phyloP scores from a whole-genome alignment of 768 basidiomycete genomes.

The Amanita inopinata region DNA sequence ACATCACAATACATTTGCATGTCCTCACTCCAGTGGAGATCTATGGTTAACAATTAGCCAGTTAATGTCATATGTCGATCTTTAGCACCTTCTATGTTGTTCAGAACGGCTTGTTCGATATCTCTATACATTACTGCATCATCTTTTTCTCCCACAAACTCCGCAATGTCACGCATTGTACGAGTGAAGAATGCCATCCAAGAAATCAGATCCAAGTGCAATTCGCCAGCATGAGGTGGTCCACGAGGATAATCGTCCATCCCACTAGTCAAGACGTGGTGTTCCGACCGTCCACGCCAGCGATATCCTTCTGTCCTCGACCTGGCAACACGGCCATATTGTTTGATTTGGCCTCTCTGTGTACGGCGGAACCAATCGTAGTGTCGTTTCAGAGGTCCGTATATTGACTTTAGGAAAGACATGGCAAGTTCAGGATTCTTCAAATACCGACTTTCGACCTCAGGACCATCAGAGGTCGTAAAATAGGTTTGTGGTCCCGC shows the following conservation, averaged over 20 bases:
- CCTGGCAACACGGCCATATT: conserved; percentile 75
- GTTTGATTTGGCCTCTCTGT: conserved; percentile 88
- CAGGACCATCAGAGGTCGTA: conserved; percentile 12
- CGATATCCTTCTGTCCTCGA: conserved; percentile 88
- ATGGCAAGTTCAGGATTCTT: conserved; percentile 52
- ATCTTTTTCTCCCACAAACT: conserved; percentile 78
- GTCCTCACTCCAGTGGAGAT: conserved; percentile 89
- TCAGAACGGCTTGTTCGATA: conserved; percentile 71
- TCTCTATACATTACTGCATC: conserved; percentile 69
- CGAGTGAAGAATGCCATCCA: conserved; percentile 97
- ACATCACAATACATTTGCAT: conserved; percentile 91
- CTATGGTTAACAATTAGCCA: conserved; percentile 28
- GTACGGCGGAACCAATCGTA: conserved; percentile 96
- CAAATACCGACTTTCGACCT: conserved; percentile 34
- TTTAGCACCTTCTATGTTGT: conserved; percentile 83
- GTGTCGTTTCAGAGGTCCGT: conserved; percentile 76
- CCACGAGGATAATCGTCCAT: conserved; percentile 97
- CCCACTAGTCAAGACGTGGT: conserved; percentile 86
- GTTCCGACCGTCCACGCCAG: conserved; percentile 84
- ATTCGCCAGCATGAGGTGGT: conserved; percentile 80
- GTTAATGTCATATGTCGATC: no score
- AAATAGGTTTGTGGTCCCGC: conserved; percentile 45
- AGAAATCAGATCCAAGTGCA: conserved; percentile 87
- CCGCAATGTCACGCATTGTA: conserved; percentile 88
- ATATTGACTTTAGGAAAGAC: conserved; percentile 70